These are phyloP conservation scores for thale cress (Arabidopsis thaliana) DNA, from an alignment of 345 rosid genomes.

Conservation along the genomic window DNA sequence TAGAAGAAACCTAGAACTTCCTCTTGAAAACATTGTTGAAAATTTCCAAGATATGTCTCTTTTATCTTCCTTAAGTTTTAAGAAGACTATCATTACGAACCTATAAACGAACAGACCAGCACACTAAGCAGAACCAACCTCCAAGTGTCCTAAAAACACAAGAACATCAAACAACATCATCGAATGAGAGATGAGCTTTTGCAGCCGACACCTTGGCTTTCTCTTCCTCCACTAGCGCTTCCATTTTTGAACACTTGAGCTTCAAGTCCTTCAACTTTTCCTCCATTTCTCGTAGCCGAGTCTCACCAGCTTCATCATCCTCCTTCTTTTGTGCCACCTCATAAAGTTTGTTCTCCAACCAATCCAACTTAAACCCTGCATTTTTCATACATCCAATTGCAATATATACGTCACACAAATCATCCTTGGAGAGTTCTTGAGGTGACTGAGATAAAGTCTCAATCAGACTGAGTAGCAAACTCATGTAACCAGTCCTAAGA, in stretches of 20 bases:
- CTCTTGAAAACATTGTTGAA: too few relatives aligned
- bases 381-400: background rate
- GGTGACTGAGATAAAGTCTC: background rate
- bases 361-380: constrained; percentile 27
- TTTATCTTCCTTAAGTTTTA: too few relatives aligned
- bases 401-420: background rate
- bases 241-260: background rate
- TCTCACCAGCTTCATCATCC: too few relatives aligned
- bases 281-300: background rate
- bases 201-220: background rate
- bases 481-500: background rate
- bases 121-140: background rate
- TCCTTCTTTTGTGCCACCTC: background rate
- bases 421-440: constrained; percentile 9
- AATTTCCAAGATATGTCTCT: too few relatives aligned
- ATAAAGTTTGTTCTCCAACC: constrained; percentile 9
- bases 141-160: background rate
- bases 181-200: constrained; percentile 1
- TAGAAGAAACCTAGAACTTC: too few relatives aligned
- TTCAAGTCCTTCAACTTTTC: constrained; percentile 8
- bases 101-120: background rate
- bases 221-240: background rate
- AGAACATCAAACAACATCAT: constrained; percentile 22
- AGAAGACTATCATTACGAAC: too few relatives aligned
- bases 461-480: background rate